Percentiles rank a stretch among this genome's conserved stretches.
These are phyloP conservation scores for Penicillium diatomitis DNA, from an alignment of 495 filamentous ascomycete genomes.

Conservation along the genomic window DNA sequence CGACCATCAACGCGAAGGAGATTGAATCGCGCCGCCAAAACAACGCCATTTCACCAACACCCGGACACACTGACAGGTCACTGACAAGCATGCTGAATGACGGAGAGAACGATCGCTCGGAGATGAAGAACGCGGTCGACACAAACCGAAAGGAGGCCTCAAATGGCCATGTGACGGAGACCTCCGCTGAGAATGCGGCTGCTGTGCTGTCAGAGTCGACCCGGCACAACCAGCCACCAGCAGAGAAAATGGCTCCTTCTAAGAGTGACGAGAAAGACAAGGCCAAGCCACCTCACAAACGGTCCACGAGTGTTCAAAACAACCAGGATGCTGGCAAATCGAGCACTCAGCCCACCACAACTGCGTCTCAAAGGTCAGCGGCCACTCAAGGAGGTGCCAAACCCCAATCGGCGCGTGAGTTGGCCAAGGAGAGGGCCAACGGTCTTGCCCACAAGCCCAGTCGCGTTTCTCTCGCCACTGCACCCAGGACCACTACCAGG, in stretches of 20 bases:
- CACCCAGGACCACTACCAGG: conserved; percentile 20
- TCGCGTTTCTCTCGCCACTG: conserved; percentile 22
- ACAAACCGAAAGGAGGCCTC: conserved; percentile 1
- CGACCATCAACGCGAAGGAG: conserved; percentile 28
- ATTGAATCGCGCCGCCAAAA: conserved; percentile 22
- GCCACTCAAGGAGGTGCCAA: conserved; percentile 11
- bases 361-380: conserved; percentile 18
- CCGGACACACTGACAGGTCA: conserved; percentile 10
- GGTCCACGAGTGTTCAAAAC: conserved; percentile 30
- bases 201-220: too few relatives aligned
- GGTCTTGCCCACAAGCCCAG: conserved; percentile 23
- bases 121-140: neutral
- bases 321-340: conserved; percentile 28
- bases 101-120: conserved; percentile 1
- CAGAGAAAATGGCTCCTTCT: conserved; percentile 13
- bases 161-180: conserved; percentile 3
- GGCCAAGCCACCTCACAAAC: conserved; percentile 29
- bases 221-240: neutral
- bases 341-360: conserved; percentile 17
- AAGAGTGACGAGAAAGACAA: conserved; percentile 16
- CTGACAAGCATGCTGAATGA: conserved; percentile 10
- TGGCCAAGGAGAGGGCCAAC: conserved; percentile 23
- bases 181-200: neutral
- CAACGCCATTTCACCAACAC: conserved; percentile 19
- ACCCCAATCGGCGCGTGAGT: conserved; percentile 10